phyloP scores from a whole-genome alignment of 2,329 filamentous ascomycete species.

The Botrytis fragariae region DNA sequence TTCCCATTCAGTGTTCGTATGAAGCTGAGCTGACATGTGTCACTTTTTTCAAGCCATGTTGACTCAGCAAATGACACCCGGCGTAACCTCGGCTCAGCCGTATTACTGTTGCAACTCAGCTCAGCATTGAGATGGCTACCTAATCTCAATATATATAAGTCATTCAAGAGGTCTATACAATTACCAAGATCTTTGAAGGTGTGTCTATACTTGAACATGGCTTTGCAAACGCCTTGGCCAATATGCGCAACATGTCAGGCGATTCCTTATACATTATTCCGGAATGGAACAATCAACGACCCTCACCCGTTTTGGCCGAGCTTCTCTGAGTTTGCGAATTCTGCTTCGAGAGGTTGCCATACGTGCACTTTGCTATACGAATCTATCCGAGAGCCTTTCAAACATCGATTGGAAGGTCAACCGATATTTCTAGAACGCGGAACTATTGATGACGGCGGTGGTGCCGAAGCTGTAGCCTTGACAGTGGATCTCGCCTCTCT shows the following conservation, averaged over 20 bases:
- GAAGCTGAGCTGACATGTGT: not conserved
- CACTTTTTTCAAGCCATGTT: not conserved
- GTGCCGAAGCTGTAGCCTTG: not conserved
- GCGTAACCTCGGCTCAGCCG: not conserved
- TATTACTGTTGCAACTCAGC: not conserved
- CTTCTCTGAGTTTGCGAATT: not conserved
- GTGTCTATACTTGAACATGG: not conserved
- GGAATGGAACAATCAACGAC: not conserved
- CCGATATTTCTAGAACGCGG: not conserved
- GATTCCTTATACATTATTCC: not conserved
- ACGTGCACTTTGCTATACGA: not conserved
- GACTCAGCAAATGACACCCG: not conserved
- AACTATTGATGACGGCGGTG: not conserved
- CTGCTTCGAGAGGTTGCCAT: not conserved
- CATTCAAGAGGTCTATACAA: not conserved
- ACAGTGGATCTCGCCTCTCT: not conserved
- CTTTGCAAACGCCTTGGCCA: not conserved
- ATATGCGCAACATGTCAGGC: not conserved
- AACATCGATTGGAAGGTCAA: not conserved
- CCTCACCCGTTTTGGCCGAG: not conserved
- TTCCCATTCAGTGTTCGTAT: not conserved
- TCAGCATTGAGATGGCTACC: not conserved
- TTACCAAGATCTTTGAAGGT: not conserved
- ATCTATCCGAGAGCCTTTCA: not conserved
- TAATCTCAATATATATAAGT: not conserved